phyloP scores from a whole-genome alignment of 371 early-diverging fungal genomes.

The Mucor racemosus region DNA sequence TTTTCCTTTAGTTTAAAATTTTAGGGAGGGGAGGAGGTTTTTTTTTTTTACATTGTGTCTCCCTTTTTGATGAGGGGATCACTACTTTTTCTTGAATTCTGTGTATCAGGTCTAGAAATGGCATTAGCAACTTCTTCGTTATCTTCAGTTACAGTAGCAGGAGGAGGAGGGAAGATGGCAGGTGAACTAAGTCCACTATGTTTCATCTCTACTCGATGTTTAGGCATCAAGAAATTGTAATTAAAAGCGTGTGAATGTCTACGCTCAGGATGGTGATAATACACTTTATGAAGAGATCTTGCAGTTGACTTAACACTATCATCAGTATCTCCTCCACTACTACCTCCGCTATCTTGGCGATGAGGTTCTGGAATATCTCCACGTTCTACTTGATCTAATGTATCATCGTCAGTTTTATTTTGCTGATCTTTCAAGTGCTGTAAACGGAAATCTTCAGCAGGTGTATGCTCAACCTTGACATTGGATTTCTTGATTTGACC shows the following conservation, averaged over 20 bases:
- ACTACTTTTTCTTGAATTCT: conserved; percentile 15
- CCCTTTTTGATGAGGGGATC: conserved; percentile 14
- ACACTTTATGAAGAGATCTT: conserved; percentile 12
- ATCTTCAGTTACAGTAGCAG: background rate
- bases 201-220: background rate
- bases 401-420: background rate
- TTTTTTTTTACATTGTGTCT: background rate
- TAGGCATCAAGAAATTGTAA: background rate
- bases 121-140: conserved; percentile 1
- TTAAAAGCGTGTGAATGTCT: conserved; percentile 1
- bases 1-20: background rate
- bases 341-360: background rate
- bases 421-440: background rate
- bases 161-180: conserved; percentile 2
- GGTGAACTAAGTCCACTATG: conserved; percentile 4
- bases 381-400: conserved; percentile 10
- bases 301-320: conserved; percentile 7
- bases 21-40: too few species aligned
- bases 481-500: conserved; percentile 7
- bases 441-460: conserved; percentile 4
- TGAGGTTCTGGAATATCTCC: background rate
- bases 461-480: background rate
- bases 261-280: conserved; percentile 30
- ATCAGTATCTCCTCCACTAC: background rate
- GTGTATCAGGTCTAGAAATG: conserved; percentile 13